These are phyloP conservation scores for Cyberlindnera veronae DNA, from an alignment of 805 yeast genomes.

Conservation along the genomic window DNA sequence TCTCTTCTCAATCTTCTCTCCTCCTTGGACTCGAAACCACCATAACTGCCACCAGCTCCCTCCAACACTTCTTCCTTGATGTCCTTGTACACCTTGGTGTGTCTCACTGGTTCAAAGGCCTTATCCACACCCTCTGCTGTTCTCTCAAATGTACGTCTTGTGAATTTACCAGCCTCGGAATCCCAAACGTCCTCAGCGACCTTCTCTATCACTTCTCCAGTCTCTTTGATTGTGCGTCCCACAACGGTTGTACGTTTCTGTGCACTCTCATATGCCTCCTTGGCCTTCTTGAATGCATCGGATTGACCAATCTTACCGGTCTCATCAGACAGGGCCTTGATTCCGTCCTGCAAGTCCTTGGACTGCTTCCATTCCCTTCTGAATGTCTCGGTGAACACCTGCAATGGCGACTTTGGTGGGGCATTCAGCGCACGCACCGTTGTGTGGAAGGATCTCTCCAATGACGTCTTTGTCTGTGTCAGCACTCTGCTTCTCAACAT, in stretches of 20 bases:
- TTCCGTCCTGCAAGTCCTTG: conserved; percentile 83
- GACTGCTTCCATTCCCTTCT: conserved; percentile 87
- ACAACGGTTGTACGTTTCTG: conserved; percentile 68
- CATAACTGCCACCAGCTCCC: conserved; percentile 84
- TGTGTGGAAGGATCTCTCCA: conserved; percentile 25
- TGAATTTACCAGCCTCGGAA: conserved; percentile 83
- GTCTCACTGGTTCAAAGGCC: conserved; percentile 86
- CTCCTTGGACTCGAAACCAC: conserved; percentile 87
- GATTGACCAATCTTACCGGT: conserved; percentile 92
- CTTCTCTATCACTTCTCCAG: conserved; percentile 91
- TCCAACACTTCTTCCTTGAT: conserved; percentile 87
- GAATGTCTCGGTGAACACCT: conserved; percentile 91
- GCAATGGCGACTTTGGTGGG: conserved; percentile 70
- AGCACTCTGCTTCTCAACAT: conserved; percentile 10
- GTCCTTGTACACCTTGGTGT: conserved; percentile 86
- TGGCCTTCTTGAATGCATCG: conserved; percentile 88
- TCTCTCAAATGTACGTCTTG: conserved; percentile 77
- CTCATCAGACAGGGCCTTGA: conserved; percentile 93
- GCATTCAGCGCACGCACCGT: conserved; percentile 18
- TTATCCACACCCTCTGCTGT: conserved; percentile 87
- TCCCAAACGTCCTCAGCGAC: conserved; percentile 95
- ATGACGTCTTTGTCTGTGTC: conserved; percentile 3
- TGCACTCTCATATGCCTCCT: conserved; percentile 86
- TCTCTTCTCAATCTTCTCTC: conserved; percentile 73
- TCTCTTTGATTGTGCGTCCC: conserved; percentile 72